Conservation (phyloP, 495 filamentous ascomycete genomes). For the Neurospora sp. region DNA sequence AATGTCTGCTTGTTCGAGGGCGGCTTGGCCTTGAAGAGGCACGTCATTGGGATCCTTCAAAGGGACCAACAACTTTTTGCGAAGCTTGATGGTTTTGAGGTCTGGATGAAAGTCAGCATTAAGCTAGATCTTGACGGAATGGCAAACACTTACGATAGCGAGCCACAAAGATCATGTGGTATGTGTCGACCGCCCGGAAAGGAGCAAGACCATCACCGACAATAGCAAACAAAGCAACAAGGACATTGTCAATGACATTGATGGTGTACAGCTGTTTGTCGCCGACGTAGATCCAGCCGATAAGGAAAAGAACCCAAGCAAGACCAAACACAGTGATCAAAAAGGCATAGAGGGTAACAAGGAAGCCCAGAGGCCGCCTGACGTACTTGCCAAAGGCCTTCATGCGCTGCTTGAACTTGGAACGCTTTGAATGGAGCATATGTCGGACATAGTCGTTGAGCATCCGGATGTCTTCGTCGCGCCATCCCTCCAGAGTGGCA, state of each 20-base stretch:
- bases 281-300: conserved; percentile 80
- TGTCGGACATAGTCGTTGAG: conserved; percentile 75
- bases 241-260: conserved; percentile 65
- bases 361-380: conserved; percentile 59
- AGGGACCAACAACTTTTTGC: conserved; percentile 50
- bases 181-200: conserved; percentile 68
- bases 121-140: no score
- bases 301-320: conserved; percentile 76
- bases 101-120: conserved; percentile 27
- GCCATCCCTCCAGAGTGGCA: conserved; percentile 57
- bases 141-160: conserved; percentile 22
- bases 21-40: conserved; percentile 38
- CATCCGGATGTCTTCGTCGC: conserved; percentile 53
- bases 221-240: conserved; percentile 68
- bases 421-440: conserved; percentile 66
- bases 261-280: conserved; percentile 56
- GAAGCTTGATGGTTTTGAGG: conserved; percentile 59
- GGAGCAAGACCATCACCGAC: conserved; percentile 70
- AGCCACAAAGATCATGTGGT: conserved; percentile 67
- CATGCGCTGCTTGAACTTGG: conserved; percentile 64
- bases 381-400: conserved; percentile 67
- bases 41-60: conserved; percentile 65
- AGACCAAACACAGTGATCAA: conserved; percentile 72
- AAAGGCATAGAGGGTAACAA: conserved; percentile 70
- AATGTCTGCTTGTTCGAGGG: conserved; percentile 34